Conservation (phyloP, 1,284 basidiomycete genomes). For the Meira miltonrushii region DNA sequence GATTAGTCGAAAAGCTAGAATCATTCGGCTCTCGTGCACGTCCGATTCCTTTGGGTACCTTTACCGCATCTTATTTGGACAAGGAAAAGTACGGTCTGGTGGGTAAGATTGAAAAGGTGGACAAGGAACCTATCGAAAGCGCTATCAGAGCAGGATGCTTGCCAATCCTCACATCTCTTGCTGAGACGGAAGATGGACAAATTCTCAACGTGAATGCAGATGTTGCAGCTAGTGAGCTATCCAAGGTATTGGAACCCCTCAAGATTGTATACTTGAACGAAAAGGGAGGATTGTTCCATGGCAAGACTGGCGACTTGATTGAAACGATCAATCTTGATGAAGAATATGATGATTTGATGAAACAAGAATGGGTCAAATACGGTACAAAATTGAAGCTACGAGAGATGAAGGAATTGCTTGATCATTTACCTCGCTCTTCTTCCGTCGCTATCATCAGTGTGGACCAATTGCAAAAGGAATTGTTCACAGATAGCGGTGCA, state of each 20-base stretch:
- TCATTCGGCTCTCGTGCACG: constrained; percentile 49
- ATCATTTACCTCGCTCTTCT: constrained; percentile 93
- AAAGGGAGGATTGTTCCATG: constrained; percentile 96
- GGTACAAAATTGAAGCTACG: constrained; percentile 98
- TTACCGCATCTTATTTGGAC: constrained; percentile 50
- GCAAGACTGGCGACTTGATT: constrained; percentile 63
- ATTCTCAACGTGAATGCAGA: constrained; percentile 53
- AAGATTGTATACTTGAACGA: constrained; percentile 99
- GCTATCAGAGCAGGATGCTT: constrained; percentile 51
- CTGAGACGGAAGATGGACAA: constrained; percentile 50
- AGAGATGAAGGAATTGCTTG: constrained; percentile 98
- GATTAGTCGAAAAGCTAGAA: constrained; percentile 52
- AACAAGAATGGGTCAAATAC: constrained; percentile 98
- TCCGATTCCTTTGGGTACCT: constrained; percentile 50
- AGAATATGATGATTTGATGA: constrained; percentile 95
- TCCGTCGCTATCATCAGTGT: constrained; percentile 97
- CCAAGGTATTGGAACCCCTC: constrained; percentile 54
- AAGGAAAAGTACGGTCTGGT: constrained; percentile 53
- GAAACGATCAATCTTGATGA: constrained; percentile 97
- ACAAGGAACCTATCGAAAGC: constrained; percentile 53
- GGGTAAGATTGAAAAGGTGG: constrained; percentile 49
- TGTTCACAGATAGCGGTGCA: constrained; percentile 96
- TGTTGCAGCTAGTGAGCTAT: constrained; percentile 50
- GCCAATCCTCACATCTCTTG: constrained; percentile 50
- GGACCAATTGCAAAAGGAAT: constrained; percentile 88